phyloP scores from a whole-genome alignment of 305 asterid species.

The Vinca major region DNA sequence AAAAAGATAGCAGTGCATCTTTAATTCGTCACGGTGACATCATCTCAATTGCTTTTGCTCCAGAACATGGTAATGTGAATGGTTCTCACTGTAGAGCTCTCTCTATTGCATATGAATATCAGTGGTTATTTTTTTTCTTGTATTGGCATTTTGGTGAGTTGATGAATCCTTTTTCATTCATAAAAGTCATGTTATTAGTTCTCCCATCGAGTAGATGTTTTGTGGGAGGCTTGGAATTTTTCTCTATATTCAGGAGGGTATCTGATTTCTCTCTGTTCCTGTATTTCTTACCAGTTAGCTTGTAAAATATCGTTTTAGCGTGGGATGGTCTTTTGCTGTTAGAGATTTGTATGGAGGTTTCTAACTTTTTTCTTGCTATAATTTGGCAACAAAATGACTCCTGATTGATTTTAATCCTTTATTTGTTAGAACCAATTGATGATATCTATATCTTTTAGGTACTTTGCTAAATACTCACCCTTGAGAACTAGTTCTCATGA shows the following conservation, averaged over 20 bases:
- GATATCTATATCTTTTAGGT: neutral
- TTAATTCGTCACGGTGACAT: conserved; percentile 83
- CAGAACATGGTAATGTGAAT: conserved; percentile 66
- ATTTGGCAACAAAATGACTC: neutral
- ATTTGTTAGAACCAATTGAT: neutral
- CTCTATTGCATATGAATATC: neutral
- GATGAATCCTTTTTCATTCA: neutral
- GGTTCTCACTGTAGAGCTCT: conserved; percentile 10
- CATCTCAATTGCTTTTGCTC: conserved; percentile 71
- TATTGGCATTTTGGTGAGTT: neutral
- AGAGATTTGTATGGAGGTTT: neutral
- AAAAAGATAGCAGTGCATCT: conserved; percentile 54
- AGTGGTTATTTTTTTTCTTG: neutral
- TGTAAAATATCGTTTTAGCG: neutral
- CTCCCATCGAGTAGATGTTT: neutral
- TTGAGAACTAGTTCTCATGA: neutral
- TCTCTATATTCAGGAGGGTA: neutral
- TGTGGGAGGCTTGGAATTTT: neutral
- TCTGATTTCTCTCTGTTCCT: neutral
- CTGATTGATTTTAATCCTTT: neutral
- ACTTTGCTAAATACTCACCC: neutral
- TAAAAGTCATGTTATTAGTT: neutral
- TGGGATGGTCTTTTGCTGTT: neutral
- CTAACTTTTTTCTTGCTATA: neutral
- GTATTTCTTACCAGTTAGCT: neutral